Evolutionary conservation across 345 rosid species (phyloP).

Genomic region (Ceriops zippeliana): DNA sequence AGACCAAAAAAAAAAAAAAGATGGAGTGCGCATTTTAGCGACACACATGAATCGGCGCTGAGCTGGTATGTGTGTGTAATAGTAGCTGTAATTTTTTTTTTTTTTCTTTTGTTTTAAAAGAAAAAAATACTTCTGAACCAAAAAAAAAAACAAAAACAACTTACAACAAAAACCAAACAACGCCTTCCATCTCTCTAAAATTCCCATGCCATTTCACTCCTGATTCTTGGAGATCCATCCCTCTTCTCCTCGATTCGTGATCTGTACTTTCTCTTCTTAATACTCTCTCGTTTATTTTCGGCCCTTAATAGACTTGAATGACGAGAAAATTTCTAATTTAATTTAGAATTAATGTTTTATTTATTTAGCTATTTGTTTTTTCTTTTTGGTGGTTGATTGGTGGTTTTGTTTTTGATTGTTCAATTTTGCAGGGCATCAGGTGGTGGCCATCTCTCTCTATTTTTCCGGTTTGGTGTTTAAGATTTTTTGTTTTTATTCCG

Average conservation of each 20-base stretch:
- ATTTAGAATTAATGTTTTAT: not conserved
- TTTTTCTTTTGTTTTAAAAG: too few relatives aligned
- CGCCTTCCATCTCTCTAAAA: not conserved
- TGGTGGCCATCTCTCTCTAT: not conserved
- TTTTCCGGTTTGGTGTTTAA: not conserved
- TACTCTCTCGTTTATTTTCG: not conserved
- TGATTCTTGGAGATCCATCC: not conserved
- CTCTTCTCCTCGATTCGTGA: not conserved
- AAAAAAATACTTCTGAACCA: too few relatives aligned
- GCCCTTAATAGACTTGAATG: too few relatives aligned
- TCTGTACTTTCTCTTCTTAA: not conserved
- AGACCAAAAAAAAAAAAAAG: too few relatives aligned
- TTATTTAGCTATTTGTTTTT: not conserved
- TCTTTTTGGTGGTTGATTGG: not conserved
- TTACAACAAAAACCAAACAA: not conserved
- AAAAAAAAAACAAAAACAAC: too few relatives aligned
- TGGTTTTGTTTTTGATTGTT: not conserved
- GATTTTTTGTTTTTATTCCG: not conserved
- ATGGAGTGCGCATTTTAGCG: constrained; percentile 21
- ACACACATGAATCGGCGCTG: constrained; percentile 17
- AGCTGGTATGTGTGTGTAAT: not conserved
- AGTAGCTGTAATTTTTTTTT: too few relatives aligned
- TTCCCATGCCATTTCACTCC: constrained; percentile 3
- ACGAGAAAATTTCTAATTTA: not conserved
- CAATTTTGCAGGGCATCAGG: not conserved